phyloP scores from a whole-genome alignment of 139 green algal genomes.

The Haematococcus sp. region DNA sequence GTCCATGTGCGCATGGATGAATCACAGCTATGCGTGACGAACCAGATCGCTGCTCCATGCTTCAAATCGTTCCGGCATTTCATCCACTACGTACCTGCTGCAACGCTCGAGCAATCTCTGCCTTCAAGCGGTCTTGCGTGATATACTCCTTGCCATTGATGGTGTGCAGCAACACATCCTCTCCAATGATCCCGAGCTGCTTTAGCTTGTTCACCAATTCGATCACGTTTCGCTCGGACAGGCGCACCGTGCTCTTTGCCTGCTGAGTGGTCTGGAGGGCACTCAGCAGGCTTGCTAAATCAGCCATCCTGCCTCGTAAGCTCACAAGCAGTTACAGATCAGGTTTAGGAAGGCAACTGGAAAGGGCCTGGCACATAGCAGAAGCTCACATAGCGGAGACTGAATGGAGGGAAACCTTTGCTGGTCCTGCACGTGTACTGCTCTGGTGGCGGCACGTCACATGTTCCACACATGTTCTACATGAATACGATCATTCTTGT shows the following conservation, averaged over 20 bases:
- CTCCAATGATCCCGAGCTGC: constrained; percentile 65
- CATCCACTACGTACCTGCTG: constrained; percentile 11
- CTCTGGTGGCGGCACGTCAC: no score
- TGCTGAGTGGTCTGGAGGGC: constrained; percentile 69
- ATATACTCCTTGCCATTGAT: constrained; percentile 86
- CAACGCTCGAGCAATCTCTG: constrained; percentile 44
- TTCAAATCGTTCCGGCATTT: not conserved
- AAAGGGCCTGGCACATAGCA: no score
- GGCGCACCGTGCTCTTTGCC: constrained; percentile 57
- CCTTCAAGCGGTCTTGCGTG: constrained; percentile 59
- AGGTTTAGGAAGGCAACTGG: no score
- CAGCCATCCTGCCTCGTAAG: no score
- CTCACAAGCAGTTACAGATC: no score
- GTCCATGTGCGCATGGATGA: not conserved
- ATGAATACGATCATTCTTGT: no score
- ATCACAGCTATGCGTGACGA: no score
- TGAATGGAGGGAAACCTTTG: no score
- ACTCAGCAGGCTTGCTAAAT: constrained; percentile 63
- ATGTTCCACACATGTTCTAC: no score
- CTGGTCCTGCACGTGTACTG: no score
- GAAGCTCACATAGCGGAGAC: no score
- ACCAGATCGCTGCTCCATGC: not conserved
- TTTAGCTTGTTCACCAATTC: constrained; percentile 88
- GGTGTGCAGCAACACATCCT: constrained; percentile 77
- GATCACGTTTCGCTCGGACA: constrained; percentile 87